Evolutionary conservation across 345 rosid genomes (phyloP).

Genomic region (Limnanthes douglasii): DNA sequence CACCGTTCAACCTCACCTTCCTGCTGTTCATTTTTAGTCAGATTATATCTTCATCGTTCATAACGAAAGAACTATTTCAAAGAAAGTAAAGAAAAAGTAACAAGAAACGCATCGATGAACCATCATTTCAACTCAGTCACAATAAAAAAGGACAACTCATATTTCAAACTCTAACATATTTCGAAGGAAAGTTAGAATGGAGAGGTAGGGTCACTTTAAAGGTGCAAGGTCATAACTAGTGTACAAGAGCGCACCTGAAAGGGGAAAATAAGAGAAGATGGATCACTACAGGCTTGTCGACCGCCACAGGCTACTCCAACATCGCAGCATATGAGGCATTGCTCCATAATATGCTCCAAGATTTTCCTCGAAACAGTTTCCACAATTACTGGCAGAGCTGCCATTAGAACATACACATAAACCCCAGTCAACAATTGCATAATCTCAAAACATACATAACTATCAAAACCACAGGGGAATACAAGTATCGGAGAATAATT

Average conservation of each 20-base stretch:
- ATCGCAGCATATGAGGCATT: constrained; percentile 87
- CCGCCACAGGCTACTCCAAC: constrained; percentile 82
- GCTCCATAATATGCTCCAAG: constrained; percentile 76
- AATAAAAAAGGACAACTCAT: neutral
- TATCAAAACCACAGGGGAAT: neutral
- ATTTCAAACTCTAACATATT: neutral
- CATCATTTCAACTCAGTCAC: neutral
- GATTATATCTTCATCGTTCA: constrained; percentile 2
- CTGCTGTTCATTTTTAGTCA: constrained; percentile 27
- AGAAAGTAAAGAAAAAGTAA: too few relatives aligned
- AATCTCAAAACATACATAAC: too few relatives aligned
- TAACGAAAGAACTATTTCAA: neutral
- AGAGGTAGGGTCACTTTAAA: neutral
- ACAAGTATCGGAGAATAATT: neutral
- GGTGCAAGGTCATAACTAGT: neutral
- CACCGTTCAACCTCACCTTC: constrained; percentile 63
- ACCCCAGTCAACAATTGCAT: constrained; percentile 5
- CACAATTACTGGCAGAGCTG: constrained; percentile 78
- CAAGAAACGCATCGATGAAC: too few relatives aligned
- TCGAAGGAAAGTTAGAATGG: neutral
- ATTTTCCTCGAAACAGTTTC: constrained; percentile 70
- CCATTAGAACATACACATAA: constrained; percentile 11
- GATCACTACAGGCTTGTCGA: constrained; percentile 78
- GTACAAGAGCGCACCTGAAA: constrained; percentile 58
- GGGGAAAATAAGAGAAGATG: constrained; percentile 83